Conservation (phyloP, 2,329 filamentous ascomycete genomes). For the Ascochyta fabae region DNA sequence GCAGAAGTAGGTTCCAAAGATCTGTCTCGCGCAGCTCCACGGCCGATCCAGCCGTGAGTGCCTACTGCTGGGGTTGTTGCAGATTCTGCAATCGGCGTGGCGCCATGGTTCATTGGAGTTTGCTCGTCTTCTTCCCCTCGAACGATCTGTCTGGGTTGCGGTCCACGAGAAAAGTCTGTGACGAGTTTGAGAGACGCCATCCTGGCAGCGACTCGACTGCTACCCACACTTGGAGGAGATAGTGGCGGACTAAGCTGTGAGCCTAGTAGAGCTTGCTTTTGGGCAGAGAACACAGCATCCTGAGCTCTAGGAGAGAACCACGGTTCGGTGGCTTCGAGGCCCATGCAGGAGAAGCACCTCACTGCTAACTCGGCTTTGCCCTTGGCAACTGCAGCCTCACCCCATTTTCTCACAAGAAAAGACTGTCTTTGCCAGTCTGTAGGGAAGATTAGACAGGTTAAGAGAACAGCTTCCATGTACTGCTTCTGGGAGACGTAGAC, state of each 20-base stretch:
- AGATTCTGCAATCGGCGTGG: conserved; percentile 81
- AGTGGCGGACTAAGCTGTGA: conserved; percentile 70
- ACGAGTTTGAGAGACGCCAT: conserved; percentile 88
- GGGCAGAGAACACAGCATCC: conserved; percentile 64
- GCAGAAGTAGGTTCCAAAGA: conserved; percentile 57
- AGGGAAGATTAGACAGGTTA: conserved; percentile 83
- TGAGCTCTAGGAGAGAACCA: conserved; percentile 87
- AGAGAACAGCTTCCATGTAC: conserved; percentile 90
- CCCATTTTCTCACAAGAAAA: conserved; percentile 91
- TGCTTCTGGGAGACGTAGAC: conserved; percentile 91
- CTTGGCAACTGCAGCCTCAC: conserved; percentile 85
- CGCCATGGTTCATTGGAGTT: conserved; percentile 80
- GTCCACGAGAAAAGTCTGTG: conserved; percentile 73
- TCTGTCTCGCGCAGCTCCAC: conserved; percentile 38
- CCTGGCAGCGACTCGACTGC: conserved; percentile 69
- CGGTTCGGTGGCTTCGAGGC: conserved; percentile 80
- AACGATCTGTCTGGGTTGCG: conserved; percentile 65
- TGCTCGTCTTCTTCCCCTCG: conserved; percentile 64
- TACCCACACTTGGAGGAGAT: conserved; percentile 71
- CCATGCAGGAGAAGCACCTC: conserved; percentile 90
- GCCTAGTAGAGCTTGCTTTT: conserved; percentile 58
- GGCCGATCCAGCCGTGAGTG: conserved; percentile 47
- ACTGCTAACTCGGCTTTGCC: conserved; percentile 90
- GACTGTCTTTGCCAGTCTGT: conserved; percentile 90
- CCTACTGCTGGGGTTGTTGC: conserved; percentile 69